phyloP scores from a whole-genome alignment of 768 basidiomycete species.

The Hydnum rufescens region DNA sequence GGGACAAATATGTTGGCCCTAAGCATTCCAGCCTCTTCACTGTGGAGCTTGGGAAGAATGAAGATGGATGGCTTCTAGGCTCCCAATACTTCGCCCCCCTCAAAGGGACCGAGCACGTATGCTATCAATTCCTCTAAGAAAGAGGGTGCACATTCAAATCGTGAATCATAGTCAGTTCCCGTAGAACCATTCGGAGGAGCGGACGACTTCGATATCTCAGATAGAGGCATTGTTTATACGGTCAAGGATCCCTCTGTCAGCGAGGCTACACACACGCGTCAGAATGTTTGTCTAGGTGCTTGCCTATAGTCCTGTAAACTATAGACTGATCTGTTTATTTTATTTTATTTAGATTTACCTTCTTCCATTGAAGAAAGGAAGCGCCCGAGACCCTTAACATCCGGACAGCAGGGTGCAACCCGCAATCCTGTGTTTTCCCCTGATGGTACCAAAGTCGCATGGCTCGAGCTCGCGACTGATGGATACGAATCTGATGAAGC shows the following conservation, averaged over 20 bases:
- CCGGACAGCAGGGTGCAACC: conserved; percentile 9
- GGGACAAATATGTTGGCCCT: conserved; percentile 54
- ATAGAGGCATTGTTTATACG: conserved; percentile 43
- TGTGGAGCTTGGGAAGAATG: conserved; percentile 31
- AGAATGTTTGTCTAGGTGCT: conserved; percentile 38
- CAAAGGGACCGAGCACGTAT: conserved; percentile 49
- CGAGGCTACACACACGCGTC: conserved; percentile 72
- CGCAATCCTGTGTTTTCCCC: conserved; percentile 8
- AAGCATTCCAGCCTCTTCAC: conserved; percentile 58
- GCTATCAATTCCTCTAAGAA: conserved; percentile 13
- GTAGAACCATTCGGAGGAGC: conserved; percentile 10
- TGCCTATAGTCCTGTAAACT: not conserved
- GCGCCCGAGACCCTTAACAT: conserved; percentile 5
- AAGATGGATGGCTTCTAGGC: conserved; percentile 34
- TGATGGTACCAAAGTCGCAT: conserved; percentile 2
- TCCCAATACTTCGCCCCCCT: conserved; percentile 37
- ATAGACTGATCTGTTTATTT: not conserved
- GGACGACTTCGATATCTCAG: conserved; percentile 16
- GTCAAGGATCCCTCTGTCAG: conserved; percentile 65
- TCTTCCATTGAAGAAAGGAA: conserved; percentile 4
- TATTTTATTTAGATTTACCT: conserved; percentile 4
- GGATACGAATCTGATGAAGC: conserved; percentile 9
- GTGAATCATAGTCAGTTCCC: conserved; percentile 3
- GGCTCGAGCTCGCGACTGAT: conserved; percentile 7
- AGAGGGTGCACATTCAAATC: conserved; percentile 2